Conservation (phyloP, 73 alveolate species). For the Paramecium caudatum region DNA sequence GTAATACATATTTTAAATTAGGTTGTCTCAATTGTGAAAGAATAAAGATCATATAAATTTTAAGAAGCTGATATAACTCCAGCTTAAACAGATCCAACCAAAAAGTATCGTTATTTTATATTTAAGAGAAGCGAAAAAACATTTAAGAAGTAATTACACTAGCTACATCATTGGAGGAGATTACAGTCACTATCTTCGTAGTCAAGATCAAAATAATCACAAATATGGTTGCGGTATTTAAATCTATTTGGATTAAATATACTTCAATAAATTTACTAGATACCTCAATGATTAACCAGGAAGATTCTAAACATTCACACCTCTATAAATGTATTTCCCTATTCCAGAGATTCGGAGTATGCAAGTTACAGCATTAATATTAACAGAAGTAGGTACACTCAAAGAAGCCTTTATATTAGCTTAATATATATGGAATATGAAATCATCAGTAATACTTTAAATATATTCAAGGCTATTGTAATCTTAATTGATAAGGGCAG, state of each 20-base stretch:
- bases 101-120: neutral
- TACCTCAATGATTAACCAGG: no score
- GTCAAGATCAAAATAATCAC: neutral
- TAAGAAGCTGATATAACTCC: neutral
- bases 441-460: no score
- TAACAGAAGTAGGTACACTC: no score
- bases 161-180: slow-evolving; percentile 29
- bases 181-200: neutral
- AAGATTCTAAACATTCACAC: no score
- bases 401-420: no score
- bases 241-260: slow-evolving; percentile 6
- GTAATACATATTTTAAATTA: neutral
- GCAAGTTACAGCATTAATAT: no score
- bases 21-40: neutral
- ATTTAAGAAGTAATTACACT: neutral
- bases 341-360: no score
- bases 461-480: no score
- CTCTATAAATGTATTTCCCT: no score
- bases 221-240: slow-evolving; percentile 33
- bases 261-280: no score
- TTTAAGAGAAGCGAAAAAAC: neutral
- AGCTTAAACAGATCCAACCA: neutral
- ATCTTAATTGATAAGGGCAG: no score
- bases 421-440: no score
- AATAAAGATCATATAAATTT: neutral